A percentile compares a stretch with the other conserved stretches of the same genome.
Evolutionary conservation across 495 filamentous ascomycete genomes (phyloP).

Genomic region (Lepraria neglecta): DNA sequence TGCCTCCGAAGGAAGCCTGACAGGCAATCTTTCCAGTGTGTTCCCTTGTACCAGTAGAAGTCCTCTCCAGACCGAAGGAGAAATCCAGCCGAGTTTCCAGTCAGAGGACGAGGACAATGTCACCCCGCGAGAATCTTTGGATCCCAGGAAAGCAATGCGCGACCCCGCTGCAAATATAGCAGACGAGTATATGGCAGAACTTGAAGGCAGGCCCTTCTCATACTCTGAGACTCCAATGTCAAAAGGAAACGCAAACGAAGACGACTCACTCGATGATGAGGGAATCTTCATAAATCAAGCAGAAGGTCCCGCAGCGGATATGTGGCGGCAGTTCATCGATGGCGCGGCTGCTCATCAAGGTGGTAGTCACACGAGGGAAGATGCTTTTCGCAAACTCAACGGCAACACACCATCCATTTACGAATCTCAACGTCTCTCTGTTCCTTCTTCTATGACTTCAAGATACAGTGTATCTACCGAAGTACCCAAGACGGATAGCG

Average conservation of each 20-base stretch:
- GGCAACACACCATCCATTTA: neutral
- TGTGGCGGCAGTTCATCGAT: conserved; percentile 15
- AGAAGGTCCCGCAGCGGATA: neutral
- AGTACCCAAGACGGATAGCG: conserved; percentile 18
- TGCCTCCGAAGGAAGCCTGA: conserved; percentile 21
- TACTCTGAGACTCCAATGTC: neutral
- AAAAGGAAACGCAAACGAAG: neutral
- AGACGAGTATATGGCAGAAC: conserved; percentile 25
- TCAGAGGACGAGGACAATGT: neutral
- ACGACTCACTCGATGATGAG: conserved; percentile 3
- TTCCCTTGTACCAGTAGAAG: neutral
- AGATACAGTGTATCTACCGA: conserved; percentile 8
- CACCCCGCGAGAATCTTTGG: conserved; percentile 4
- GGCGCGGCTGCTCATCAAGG: conserved; percentile 13
- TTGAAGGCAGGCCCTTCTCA: conserved; percentile 20
- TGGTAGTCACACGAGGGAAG: conserved; percentile 14
- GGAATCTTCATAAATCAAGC: neutral
- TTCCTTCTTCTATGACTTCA: conserved; percentile 1
- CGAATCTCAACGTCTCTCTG: neutral
- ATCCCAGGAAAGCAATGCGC: neutral
- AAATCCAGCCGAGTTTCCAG: neutral
- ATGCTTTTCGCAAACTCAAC: conserved; percentile 21
- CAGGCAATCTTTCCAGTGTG: neutral
- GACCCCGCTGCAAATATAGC: conserved; percentile 16
- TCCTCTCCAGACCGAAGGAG: neutral